Percentiles rank a stretch among this genome's conserved stretches.
Evolutionary conservation across 2,329 filamentous ascomycete genomes (phyloP).

Genomic region (Emmonsiellopsis sp.): DNA sequence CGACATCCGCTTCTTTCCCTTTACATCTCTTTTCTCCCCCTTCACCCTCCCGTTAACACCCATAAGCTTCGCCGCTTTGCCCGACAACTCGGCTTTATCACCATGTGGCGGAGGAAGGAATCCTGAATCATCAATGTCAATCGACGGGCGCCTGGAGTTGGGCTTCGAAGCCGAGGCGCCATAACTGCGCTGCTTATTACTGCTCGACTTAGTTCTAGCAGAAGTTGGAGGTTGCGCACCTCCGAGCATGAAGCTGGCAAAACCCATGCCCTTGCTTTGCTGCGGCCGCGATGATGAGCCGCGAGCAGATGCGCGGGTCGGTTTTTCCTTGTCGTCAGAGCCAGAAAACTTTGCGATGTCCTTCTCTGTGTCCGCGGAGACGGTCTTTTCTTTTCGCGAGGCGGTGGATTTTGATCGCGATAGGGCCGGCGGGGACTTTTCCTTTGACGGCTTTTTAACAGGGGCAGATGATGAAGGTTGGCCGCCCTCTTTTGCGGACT

Average conservation of each 20-base stretch:
- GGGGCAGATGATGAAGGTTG: conserved; percentile 12
- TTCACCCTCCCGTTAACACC: conserved; percentile 43
- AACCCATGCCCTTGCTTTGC: conserved; percentile 48
- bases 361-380: conserved; percentile 43
- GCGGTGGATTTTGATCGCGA: conserved; percentile 49
- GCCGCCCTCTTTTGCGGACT: conserved; percentile 20
- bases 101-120: conserved; percentile 60
- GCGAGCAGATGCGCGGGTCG: conserved; percentile 39
- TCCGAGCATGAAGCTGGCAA: conserved; percentile 56
- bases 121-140: conserved; percentile 53
- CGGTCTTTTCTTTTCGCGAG: conserved; percentile 48
- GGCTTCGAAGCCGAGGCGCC: conserved; percentile 46
- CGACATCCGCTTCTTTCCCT: not conserved
- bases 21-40: conserved; percentile 31
- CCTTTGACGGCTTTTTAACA: conserved; percentile 32
- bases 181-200: conserved; percentile 43
- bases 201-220: conserved; percentile 50
- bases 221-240: conserved; percentile 42
- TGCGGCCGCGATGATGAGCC: conserved; percentile 42
- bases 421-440: conserved; percentile 34
- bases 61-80: conserved; percentile 73
- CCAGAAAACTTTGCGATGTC: conserved; percentile 56
- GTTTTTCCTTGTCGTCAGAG: conserved; percentile 57
- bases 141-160: conserved; percentile 56
- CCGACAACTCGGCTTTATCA: conserved; percentile 52